Base-by-base conservation (phyloP, 176 grass and related monocot species). In the Oryza meyeriana region DNA sequence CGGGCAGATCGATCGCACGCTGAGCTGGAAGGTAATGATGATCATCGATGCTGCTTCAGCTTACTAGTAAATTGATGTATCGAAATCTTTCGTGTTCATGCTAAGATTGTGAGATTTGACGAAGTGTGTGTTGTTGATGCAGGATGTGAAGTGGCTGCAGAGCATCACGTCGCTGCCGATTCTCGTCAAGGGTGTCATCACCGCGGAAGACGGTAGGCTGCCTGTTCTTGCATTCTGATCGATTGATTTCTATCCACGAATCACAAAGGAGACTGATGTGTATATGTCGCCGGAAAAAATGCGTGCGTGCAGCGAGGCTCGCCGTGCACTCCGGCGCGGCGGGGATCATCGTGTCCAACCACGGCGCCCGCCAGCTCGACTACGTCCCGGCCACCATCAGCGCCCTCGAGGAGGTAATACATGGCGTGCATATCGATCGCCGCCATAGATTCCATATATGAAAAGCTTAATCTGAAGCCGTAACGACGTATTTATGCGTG, bases 111-210 rank as follows among this genome's bases (percentile, higher is more conserved):
- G 48, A 52, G 48, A 52, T 52, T 18, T 52, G 48, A 52, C 18
- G 48, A 18, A 5, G 48, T 8, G 48, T 52, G 48, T 55, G 17
- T 3, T 55, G 5, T 8, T 55, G 18, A 2, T 55, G 50, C 78
- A 95, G 91, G 94, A 97, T 36, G 91, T 97, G 6, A 97, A 97
- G 89, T 97, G 94, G 94, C 78, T 97, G 87, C 94, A 93, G 86
- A 97, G 84, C 29, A 97, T 97, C 71, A 97, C 94, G 8, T 80
- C 94, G 26, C 72, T 97, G 94, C 94, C 94, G 61, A 97, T 97
- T 68, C 64, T 97, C 64, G 89, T 97, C 8, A 97, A 97, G 86
- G 94, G 94, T 52, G 91, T 97, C 59, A 76, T 97, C 70, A 97
- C 94, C 16, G 94, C 91, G 10, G 94, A 97, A 52, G 94, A 97